Evolutionary conservation across 805 yeast species (phyloP), one percentile per base, ranked within the genome.

Genomic region (Saccharomycopsis vini): DNA sequence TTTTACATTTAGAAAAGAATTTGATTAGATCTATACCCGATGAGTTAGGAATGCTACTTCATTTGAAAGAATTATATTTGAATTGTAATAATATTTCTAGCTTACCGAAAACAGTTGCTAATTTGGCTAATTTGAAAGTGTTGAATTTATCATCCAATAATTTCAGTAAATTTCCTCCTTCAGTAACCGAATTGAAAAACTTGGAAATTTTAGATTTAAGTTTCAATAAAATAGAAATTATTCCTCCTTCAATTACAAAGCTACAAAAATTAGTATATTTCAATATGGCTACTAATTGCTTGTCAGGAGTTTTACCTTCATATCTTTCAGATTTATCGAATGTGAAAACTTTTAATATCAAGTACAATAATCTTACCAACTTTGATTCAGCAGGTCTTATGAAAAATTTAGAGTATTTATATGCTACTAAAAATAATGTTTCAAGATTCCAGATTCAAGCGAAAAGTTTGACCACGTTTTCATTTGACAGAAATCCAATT

Each of bases 141-240:
- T 63, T 92, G 51, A 86, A 92, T 57, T 62, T 92, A 37, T 77
- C 95, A 2, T 88, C 95, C 2, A 92, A 94, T 58, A 67, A 72
- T 47, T 75, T 84, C 55, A 69, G 69, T 36, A 52, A 52, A 2
- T 79, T 77, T 49, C 94, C 92, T 0, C 81, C 75, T 42, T 72
- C 81, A 2, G 64, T 90, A 16, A 75, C 77, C 51, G 69, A 72
- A 20, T 68, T 90, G 49, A 56, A 67, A 0, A 72, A 72, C 41
- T 68, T 90, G 43, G 63, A 67, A 35, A 81, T 80, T 43, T 67
- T 92, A 50, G 94, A 90, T 56, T 56, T 90, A 35, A 84, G 95
- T 0, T 89, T 86, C 61, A 92, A 92, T 60, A 74, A 75, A 41
- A 72, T 92, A 23, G 62, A 70, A 2, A 47, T 47, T 2, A 52